Percentiles rank a stretch among this genome's conserved stretches.
phyloP scores from a whole-genome alignment of 768 basidiomycete genomes.

The Cyclocybe aegerita region DNA sequence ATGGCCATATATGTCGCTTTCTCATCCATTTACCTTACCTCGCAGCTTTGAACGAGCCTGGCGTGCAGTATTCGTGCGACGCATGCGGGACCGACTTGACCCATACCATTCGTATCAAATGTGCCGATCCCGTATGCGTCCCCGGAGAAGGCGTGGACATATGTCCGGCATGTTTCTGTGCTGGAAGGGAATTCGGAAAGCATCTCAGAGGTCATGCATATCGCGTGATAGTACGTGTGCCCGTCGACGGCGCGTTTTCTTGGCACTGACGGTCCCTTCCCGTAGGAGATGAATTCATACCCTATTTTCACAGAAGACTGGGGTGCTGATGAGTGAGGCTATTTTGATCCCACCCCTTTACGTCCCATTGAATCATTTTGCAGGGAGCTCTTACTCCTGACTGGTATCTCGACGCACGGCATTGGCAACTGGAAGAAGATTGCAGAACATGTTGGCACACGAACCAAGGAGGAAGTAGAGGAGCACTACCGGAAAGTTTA shows the following conservation, averaged over 20 bases:
- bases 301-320: conserved; percentile 95
- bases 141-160: conserved; percentile 82
- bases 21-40: conserved; percentile 7
- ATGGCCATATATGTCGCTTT: conserved; percentile 16
- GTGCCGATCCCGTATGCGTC: conserved; percentile 75
- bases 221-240: conserved; percentile 75
- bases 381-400: conserved; percentile 87
- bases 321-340: conserved; percentile 93
- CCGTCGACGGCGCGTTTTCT: conserved; percentile 3
- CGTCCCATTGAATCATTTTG: conserved; percentile 5
- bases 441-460: conserved; percentile 90
- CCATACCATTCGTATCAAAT: conserved; percentile 95
- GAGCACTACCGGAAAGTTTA: conserved; percentile 84
- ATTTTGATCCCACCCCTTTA: not conserved
- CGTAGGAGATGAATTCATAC: conserved; percentile 91
- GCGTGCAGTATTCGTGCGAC: conserved; percentile 83
- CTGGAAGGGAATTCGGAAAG: conserved; percentile 83
- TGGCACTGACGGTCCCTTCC: conserved; percentile 6
- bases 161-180: conserved; percentile 90
- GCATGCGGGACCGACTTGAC: conserved; percentile 86
- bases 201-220: conserved; percentile 90
- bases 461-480: conserved; percentile 92
- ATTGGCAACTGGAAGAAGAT: conserved; percentile 97
- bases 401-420: conserved; percentile 84
- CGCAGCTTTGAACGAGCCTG: conserved; percentile 76